Evolutionary conservation across 306 rosid genomes (phyloP).

Genomic region (Prinsepia uniflora): DNA sequence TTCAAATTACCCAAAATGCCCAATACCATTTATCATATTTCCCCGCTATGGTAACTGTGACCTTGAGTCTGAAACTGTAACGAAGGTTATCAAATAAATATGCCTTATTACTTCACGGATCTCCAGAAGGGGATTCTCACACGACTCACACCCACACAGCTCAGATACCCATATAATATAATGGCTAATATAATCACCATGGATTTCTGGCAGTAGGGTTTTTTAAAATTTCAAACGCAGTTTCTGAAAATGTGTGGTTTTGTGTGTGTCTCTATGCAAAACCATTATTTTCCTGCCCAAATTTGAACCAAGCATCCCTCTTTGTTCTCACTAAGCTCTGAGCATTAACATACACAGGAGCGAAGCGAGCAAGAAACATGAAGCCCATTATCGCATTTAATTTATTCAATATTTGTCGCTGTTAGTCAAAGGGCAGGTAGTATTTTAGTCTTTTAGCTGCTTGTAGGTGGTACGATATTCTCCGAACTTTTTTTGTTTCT

Average conservation of each 20-base stretch:
- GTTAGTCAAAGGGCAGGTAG: constrained; percentile 17
- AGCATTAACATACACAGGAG: constrained; percentile 15
- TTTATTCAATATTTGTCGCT: background rate
- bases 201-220: constrained; percentile 24
- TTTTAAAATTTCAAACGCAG: constrained; percentile 34
- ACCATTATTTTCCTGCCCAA: background rate
- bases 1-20: background rate
- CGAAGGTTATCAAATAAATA: constrained; percentile 9
- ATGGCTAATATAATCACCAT: constrained; percentile 2
- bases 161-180: background rate
- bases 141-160: background rate
- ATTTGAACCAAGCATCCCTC: background rate
- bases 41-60: constrained; percentile 1
- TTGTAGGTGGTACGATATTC: constrained; percentile 25
- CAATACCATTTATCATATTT: background rate
- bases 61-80: background rate
- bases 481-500: constrained; percentile 7
- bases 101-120: constrained; percentile 11
- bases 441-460: constrained; percentile 13
- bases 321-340: constrained; percentile 1
- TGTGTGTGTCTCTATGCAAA: constrained; percentile 14
- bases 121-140: constrained; percentile 4
- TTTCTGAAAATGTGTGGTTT: background rate
- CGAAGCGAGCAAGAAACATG: background rate
- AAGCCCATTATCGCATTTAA: background rate